Evolutionary conservation across 106 monocot genomes (phyloP), one percentile per base, ranked within the genome.

Genomic region (Vanilla planifolia): DNA sequence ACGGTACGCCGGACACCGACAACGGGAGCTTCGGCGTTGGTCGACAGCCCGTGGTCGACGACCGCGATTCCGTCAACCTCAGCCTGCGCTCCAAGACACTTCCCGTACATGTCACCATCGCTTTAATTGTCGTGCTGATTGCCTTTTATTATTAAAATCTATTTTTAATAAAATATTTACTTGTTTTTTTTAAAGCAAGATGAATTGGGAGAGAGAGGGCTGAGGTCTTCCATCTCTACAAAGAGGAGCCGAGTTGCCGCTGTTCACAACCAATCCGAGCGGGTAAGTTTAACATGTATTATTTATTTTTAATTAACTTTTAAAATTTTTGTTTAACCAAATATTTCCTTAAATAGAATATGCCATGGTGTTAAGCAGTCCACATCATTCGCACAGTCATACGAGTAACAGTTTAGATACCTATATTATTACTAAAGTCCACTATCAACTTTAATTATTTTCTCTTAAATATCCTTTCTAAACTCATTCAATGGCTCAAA

Each of bases 211-310:
- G 61, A 71, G 20, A 79, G 26, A 43, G 32, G 63, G 15, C 29
- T 61, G 61, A 73, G 61, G 61, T 60, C 72, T 10, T 74, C 77
- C 16, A 32, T 64, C 55, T 78, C 72, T 29, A 68, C 76, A 23
- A 92, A 78, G 50, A 73, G 77, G 48, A 83, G 75, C 46, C 83
- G 86, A 62, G 73, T 72, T 1, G 67, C 92, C 2, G 83, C 83
- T 16, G 29, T 84, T 25, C 92, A 92, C 55, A 92, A 92, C 71
- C 85, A 92, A 44, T 92, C 87, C 5, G 92, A 92, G 68, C 63
- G 92, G 19, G 92, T 92, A 76, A 71, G 67, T 26, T 48, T 33
- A 33, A 16, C 32, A 21, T 9, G n/a, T 62, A 37, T 25, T 50
- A 3, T n/a, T n/a, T n/a, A n/a, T n/a, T 17, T 45, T 45, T 45